Evolutionary conservation across 495 filamentous ascomycete genomes (phyloP), one percentile per base, ranked within the genome.

Genomic region (Penicillium lividum): DNA sequence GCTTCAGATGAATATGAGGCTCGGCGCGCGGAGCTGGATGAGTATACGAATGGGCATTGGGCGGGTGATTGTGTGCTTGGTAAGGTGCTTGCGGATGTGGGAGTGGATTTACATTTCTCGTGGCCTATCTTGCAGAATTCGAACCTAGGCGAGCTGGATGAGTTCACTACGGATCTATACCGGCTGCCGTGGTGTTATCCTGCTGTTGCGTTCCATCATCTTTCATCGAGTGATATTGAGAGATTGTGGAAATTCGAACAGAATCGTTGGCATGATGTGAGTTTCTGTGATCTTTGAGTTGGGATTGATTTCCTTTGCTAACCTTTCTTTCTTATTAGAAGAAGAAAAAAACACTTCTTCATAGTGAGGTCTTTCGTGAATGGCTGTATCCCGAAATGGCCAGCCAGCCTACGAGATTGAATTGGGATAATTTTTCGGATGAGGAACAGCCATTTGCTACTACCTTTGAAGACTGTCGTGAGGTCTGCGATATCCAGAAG

Each of bases 1-100:
- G 75, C 76, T 4, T 75, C 84, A 58, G 63, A 76, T 48, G 68
- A 79, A 34, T 77, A 76, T 63, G 57, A 72, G 5, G 70, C 72
- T 10, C 63, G 85, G 43, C 80, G 66, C 1, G 73, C 72, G 46
- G 71, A 76, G 54, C 79, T 80, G 48, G 83, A 90, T 64, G 61
- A 68, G n/a, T 77, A 70, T 47, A 84, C 84, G 0, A 74, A 78
- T 53, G 58, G 61, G 8, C 79, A 84, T 50, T 91, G 88, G 76
- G 90, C 86, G 45, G 89, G 89, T 3, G 89, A 91, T 65, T 81
- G 83, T 56, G 75, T 90, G 5, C 73, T 91, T 38, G 80, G 81
- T 29, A 72, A 81, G 51, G 83, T 83, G 1, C 66, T 91, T 45
- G 72, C 77, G 29, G 82, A 87, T 47, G 77, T 76, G 6, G 80